Conservation (phyloP, 2,329 filamentous ascomycete species). For the Xylaria hypoxylon region DNA sequence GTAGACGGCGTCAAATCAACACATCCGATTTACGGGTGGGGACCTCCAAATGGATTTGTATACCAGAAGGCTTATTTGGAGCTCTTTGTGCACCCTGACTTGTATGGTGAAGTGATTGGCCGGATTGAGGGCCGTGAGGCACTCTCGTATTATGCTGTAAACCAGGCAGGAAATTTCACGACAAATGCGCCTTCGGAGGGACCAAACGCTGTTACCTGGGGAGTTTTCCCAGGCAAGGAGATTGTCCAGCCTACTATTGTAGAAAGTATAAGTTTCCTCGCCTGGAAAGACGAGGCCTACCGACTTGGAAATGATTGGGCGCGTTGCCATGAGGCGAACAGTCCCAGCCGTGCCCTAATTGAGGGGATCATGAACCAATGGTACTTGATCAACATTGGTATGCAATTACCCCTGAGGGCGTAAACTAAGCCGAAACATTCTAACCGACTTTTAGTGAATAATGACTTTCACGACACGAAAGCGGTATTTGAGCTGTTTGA, state of each 20-base stretch:
- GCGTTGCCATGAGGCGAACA: slow-evolving; percentile 83
- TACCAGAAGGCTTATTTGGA: slow-evolving; percentile 99
- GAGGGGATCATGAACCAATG: slow-evolving; percentile 87
- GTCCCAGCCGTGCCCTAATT: slow-evolving; percentile 82
- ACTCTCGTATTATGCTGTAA: slow-evolving; percentile 94
- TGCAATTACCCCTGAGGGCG: slow-evolving; percentile 49
- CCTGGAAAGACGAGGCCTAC: slow-evolving; percentile 99
- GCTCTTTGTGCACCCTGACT: slow-evolving; percentile 82
- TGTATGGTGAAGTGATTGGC: slow-evolving; percentile 80
- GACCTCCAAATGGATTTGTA: slow-evolving; percentile 92
- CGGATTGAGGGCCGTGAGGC: slow-evolving; percentile 83
- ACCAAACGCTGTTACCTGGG: slow-evolving; percentile 99
- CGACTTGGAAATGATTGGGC: slow-evolving; percentile 93
- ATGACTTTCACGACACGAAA: slow-evolving; percentile 89
- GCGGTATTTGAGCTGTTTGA: slow-evolving; percentile 90
- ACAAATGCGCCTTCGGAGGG: slow-evolving; percentile 88
- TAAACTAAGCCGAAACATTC: slow-evolving; percentile 4
- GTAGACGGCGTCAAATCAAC: slow-evolving; percentile 91
- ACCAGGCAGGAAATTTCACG: slow-evolving; percentile 81
- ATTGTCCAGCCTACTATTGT: slow-evolving; percentile 99
- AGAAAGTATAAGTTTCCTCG: slow-evolving; percentile 95
- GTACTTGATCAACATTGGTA: slow-evolving; percentile 95
- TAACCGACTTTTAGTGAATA: slow-evolving; percentile 76
- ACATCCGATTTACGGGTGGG: slow-evolving; percentile 91
- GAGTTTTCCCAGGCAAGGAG: slow-evolving; percentile 97